A percentile compares a stretch with the other conserved stretches of the same genome.
These are phyloP conservation scores for Kodamaea hsintzibuensis DNA, from an alignment of 805 yeast genomes.

Conservation along the genomic window DNA sequence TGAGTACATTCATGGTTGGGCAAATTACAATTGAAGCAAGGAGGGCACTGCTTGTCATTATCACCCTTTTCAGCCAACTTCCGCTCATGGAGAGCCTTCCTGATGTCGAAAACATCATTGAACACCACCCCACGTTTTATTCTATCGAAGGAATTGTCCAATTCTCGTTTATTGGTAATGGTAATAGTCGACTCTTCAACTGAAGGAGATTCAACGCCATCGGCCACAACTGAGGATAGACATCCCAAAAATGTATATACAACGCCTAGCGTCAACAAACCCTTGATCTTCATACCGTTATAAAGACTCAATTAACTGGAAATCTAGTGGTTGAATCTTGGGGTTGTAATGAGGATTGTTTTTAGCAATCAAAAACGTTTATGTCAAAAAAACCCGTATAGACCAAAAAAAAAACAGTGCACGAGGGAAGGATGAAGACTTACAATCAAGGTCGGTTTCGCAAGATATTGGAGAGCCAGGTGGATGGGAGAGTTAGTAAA, in stretches of 20 bases:
- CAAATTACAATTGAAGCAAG: slow-evolving; percentile 92
- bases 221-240: background rate
- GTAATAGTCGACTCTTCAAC: background rate
- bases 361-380: slow-evolving; percentile 1
- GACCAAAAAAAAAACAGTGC: background rate
- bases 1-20: slow-evolving; percentile 91
- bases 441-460: slow-evolving; percentile 21
- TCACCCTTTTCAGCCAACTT: background rate
- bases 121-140: slow-evolving; percentile 22
- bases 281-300: background rate
- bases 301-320: background rate
- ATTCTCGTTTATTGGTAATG: background rate
- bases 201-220: background rate
- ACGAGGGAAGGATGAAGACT: slow-evolving; percentile 11
- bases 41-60: slow-evolving; percentile 60
- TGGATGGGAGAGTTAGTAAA: slow-evolving; percentile 12
- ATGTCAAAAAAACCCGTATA: background rate
- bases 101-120: slow-evolving; percentile 27
- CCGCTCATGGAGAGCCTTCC: slow-evolving; percentile 8
- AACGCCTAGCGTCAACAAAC: background rate
- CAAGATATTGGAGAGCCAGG: slow-evolving; percentile 17
- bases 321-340: background rate
- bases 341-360: background rate
- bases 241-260: background rate
- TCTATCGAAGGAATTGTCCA: slow-evolving; percentile 19